Evolutionary conservation across 257 asterid species (phyloP), one percentile per base, ranked within the genome.

Genomic region (Solanum okadae): DNA sequence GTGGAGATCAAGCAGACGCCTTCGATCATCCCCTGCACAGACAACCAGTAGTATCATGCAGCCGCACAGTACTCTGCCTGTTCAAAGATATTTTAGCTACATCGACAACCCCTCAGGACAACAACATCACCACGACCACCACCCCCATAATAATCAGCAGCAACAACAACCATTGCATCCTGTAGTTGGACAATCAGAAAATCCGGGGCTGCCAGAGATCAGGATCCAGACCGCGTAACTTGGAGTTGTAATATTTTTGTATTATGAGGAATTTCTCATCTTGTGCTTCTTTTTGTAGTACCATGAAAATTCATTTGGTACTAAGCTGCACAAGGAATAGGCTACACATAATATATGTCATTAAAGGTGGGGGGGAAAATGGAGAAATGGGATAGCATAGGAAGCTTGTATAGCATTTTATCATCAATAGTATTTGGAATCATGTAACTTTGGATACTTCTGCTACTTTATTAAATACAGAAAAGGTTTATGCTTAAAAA

Each of bases 1-100:
- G 90, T 97, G 99, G 99, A 93, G 97, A 88, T 91, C 94, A 12
- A 94, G 93, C 90, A 94, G 95, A 38, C 68, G 82, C 42, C 92
- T 89, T 22, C 92, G 79, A 82, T 67, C 95, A 65, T 87, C 91
- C 56, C 88, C 89, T 91, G 86, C 42, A 81, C 70, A 33, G 83
- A 84, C 88, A 81, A 72, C 23, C 90, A 89, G 72, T 52, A 89
- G 72, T 52, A 25, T 49, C 44, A 40, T 76, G 83, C 86, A 49
- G 67, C 31, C 13, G 22, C 70, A 82, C 29, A 35, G 15, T 65
- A 65, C 72, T 49, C 44, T 82, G 71, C 86, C 70, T 29, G 86
- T 49, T 82, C 42, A 82, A 49, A 82, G 86, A 82, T 82, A 82
- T 49, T 82, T 46, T 81, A 18, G 86, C 68, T 81, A 49, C 84